Evolutionary conservation across 176 grass and related monocot genomes (phyloP).

Genomic region (Calamus simplicifolius): DNA sequence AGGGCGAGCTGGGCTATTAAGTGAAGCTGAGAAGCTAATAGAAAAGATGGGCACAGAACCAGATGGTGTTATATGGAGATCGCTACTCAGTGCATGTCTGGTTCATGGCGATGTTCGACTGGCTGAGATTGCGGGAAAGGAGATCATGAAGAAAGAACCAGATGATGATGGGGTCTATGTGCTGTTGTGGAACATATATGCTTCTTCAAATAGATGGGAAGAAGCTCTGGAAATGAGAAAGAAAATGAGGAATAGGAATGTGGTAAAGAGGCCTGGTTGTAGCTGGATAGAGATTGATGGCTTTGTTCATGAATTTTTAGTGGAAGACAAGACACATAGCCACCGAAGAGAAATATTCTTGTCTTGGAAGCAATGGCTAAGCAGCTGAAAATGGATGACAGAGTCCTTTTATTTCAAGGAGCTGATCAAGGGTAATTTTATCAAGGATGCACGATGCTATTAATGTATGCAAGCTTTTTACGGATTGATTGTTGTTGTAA

Average conservation of each 20-base stretch:
- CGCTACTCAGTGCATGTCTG: conserved; percentile 55
- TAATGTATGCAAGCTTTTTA: no score
- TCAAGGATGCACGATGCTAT: no score
- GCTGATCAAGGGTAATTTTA: neutral
- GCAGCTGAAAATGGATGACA: conserved; percentile 34
- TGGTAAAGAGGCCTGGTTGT: conserved; percentile 51
- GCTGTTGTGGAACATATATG: conserved; percentile 61
- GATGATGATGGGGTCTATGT: conserved; percentile 58
- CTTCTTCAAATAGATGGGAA: conserved; percentile 55
- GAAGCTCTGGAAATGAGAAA: conserved; percentile 49
- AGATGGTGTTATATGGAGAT: conserved; percentile 65
- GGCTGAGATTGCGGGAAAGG: conserved; percentile 55
- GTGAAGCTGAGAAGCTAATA: conserved; percentile 45
- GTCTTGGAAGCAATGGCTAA: conserved; percentile 33
- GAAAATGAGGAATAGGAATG: conserved; percentile 38
- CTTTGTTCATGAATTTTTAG: conserved; percentile 51
- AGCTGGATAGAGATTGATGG: conserved; percentile 68
- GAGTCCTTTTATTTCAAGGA: conserved; percentile 1
- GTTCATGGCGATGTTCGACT: conserved; percentile 44
- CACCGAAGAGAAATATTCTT: conserved; percentile 42
- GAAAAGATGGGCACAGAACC: conserved; percentile 44
- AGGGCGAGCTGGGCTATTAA: conserved; percentile 47
- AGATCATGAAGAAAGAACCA: conserved; percentile 49
- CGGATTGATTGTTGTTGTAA: no score
- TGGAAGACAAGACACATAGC: conserved; percentile 42